Conservation (phyloP, 2,329 filamentous ascomycete genomes). For the Penicillium sp. region DNA sequence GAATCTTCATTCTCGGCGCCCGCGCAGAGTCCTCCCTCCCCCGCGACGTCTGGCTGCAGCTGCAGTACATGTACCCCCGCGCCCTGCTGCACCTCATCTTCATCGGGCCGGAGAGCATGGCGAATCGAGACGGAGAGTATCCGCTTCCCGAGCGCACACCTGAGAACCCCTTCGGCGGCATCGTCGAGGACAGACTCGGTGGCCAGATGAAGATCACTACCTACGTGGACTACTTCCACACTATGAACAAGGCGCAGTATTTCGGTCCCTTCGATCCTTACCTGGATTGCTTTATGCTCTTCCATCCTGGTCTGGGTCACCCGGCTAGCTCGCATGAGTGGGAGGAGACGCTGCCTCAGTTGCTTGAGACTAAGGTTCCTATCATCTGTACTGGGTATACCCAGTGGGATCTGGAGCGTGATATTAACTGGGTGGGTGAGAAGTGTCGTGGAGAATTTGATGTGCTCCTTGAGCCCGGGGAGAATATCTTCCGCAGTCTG, state of each 20-base stretch:
- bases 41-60: slow-evolving; percentile 88
- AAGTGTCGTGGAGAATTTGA: slow-evolving; percentile 89
- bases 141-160: slow-evolving; percentile 83
- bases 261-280: slow-evolving; percentile 97
- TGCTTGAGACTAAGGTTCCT: slow-evolving; percentile 93
- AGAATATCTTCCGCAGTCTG: slow-evolving; percentile 90
- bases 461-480: slow-evolving; percentile 83
- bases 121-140: slow-evolving; percentile 88
- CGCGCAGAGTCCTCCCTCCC: slow-evolving; percentile 97
- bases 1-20: slow-evolving; percentile 89
- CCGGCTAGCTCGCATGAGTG: slow-evolving; percentile 92
- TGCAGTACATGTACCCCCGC: slow-evolving; percentile 92
- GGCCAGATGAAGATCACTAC: slow-evolving; percentile 94
- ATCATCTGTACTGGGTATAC: slow-evolving; percentile 96
- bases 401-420: slow-evolving; percentile 88
- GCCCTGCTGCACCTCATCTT: slow-evolving; percentile 89
- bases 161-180: slow-evolving; percentile 85
- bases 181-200: slow-evolving; percentile 87
- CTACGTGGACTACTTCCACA: slow-evolving; percentile 98
- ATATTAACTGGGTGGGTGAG: slow-evolving; percentile 85
- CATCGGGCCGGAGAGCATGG: slow-evolving; percentile 94
- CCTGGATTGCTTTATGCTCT: slow-evolving; percentile 95
- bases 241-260: slow-evolving; percentile 82
- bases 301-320: slow-evolving; percentile 94
- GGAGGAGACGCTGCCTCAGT: slow-evolving; percentile 82